phyloP scores from a whole-genome alignment of 2,329 filamentous ascomycete genomes.

The Lasiodiplodia hormozganensis region DNA sequence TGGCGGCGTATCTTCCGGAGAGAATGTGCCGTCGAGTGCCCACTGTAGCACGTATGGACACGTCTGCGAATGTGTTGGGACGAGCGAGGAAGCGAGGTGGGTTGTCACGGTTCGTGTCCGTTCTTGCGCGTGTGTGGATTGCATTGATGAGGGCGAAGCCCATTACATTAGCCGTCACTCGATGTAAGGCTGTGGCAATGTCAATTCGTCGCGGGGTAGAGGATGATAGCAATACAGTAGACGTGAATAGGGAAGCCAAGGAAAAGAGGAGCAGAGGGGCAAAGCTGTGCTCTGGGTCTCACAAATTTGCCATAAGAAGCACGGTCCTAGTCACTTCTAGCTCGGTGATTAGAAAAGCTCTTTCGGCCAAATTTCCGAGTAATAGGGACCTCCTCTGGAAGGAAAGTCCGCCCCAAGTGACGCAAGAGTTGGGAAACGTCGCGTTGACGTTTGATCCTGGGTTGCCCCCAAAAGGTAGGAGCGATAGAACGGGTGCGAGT shows the following conservation, averaged over 20 bases:
- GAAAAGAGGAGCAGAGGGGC: not conserved
- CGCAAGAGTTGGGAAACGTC: not conserved
- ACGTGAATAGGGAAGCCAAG: not conserved
- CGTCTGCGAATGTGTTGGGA: not conserved
- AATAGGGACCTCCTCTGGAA: not conserved
- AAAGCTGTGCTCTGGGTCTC: not conserved
- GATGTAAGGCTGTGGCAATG: not conserved
- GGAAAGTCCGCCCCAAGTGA: not conserved
- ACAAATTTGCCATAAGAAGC: not conserved
- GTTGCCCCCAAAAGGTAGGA: not conserved
- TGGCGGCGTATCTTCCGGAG: not conserved
- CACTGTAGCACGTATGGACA: not conserved
- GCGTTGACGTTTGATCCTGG: not conserved
- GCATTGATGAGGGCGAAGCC: not conserved
- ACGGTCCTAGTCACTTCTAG: not conserved
- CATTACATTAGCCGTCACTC: constrained; percentile 11
- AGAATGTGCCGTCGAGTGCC: not conserved
- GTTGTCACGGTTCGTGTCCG: no score
- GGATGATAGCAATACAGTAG: not conserved
- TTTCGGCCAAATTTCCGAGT: not conserved
- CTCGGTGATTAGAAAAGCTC: not conserved
- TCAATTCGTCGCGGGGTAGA: not conserved
- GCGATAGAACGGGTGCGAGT: not conserved
- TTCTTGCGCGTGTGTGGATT: not conserved
- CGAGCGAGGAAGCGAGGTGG: not conserved